Evolutionary conservation across 306 rosid species (phyloP).

Genomic region (Pachyrhizus erosus): DNA sequence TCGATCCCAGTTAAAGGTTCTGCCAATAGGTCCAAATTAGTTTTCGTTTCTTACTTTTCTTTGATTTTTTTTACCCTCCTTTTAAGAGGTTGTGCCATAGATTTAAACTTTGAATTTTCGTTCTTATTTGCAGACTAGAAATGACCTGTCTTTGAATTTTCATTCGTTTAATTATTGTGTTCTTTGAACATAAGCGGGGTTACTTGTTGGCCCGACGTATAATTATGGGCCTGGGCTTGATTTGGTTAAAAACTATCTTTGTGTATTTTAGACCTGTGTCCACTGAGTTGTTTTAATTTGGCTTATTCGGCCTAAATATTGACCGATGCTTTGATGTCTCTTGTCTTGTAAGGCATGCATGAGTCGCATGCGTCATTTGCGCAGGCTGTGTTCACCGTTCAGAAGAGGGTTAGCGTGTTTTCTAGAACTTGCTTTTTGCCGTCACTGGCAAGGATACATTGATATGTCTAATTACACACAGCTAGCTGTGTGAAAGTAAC

Average conservation of each 20-base stretch:
- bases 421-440: constrained; percentile 46
- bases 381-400: constrained; percentile 40
- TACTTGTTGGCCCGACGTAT: not conserved
- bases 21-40: not conserved
- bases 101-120: not conserved
- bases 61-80: not conserved
- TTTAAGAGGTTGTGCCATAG: not conserved
- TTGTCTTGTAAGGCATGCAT: constrained; percentile 43
- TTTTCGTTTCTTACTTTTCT: not conserved
- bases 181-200: not conserved
- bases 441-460: constrained; percentile 38
- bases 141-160: not conserved
- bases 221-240: constrained; percentile 37
- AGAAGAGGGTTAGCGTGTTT: constrained; percentile 44
- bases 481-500: constrained; percentile 52
- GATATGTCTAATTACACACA: constrained; percentile 25
- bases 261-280: not conserved
- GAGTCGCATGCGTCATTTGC: constrained; percentile 49
- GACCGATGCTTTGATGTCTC: constrained; percentile 32
- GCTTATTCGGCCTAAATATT: constrained; percentile 35
- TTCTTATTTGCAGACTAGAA: not conserved
- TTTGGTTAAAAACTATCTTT: not conserved
- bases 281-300: not conserved
- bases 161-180: not conserved
- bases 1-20: not conserved